Conservation (phyloP, 306 rosid species). For the Sechiopsis laciniata region DNA sequence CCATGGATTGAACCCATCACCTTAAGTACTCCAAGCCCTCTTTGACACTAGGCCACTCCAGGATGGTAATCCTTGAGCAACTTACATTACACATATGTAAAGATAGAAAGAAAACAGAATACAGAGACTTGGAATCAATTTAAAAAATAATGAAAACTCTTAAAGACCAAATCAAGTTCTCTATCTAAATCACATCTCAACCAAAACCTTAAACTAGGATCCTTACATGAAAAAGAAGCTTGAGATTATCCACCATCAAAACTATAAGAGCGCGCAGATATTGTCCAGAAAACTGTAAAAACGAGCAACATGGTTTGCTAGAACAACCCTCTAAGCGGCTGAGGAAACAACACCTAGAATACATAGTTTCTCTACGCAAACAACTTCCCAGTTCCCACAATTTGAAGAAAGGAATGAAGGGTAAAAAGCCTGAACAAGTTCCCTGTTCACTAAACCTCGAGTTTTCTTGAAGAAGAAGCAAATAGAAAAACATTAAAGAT, state of each 20-base stretch:
- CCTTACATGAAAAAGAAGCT: slow-evolving; percentile 58
- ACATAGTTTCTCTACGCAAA: slow-evolving; percentile 34
- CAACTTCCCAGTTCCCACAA: slow-evolving; percentile 35
- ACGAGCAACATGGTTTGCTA: slow-evolving; percentile 53
- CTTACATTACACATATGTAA: not conserved
- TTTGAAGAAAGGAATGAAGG: slow-evolving; percentile 46
- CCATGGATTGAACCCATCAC: too few relatives aligned
- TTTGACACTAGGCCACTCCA: too few relatives aligned
- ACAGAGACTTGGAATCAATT: not conserved
- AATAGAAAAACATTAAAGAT: slow-evolving; percentile 36
- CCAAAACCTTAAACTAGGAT: not conserved
- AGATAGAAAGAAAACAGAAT: not conserved
- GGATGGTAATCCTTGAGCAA: not conserved
- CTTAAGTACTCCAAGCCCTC: too few relatives aligned
- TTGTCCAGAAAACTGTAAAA: slow-evolving; percentile 45
- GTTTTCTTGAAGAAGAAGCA: slow-evolving; percentile 69
- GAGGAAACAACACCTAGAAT: slow-evolving; percentile 57
- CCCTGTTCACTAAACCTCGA: slow-evolving; percentile 30
- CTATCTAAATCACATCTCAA: not conserved
- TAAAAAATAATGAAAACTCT: not conserved
- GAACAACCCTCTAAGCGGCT: slow-evolving; percentile 45
- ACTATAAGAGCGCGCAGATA: slow-evolving; percentile 39
- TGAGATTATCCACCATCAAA: slow-evolving; percentile 46
- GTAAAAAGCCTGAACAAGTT: slow-evolving; percentile 28
- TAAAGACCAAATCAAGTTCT: slow-evolving; percentile 3